Evolutionary conservation across 495 filamentous ascomycete genomes (phyloP).

Genomic region (Glarea lozoyensis): DNA sequence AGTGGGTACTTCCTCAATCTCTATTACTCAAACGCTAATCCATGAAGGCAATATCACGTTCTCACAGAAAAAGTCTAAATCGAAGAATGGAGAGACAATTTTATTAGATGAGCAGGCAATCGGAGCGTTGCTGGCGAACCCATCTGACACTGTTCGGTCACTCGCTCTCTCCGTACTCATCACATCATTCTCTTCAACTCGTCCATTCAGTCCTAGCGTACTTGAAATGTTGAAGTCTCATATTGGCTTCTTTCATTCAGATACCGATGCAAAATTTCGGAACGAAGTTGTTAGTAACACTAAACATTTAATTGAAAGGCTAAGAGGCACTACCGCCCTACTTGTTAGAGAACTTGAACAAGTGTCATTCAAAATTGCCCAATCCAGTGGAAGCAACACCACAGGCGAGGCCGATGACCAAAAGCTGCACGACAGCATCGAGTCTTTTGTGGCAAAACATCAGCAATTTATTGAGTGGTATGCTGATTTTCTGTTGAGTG

Average conservation of each 20-base stretch:
- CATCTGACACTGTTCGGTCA: constrained; percentile 54
- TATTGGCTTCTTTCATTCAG: constrained; percentile 62
- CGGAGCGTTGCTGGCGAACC: constrained; percentile 49
- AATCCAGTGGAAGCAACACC: background rate
- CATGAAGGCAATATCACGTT: constrained; percentile 7
- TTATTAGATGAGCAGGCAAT: constrained; percentile 33
- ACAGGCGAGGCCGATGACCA: constrained; percentile 2
- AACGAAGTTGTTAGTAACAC: constrained; percentile 63
- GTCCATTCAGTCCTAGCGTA: constrained; percentile 52
- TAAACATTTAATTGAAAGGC: constrained; percentile 57
- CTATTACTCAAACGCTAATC: background rate
- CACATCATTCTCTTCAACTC: constrained; percentile 58
- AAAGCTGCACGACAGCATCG: background rate
- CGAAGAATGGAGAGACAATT: constrained; percentile 18
- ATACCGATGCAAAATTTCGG: constrained; percentile 75
- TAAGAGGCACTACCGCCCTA: constrained; percentile 42
- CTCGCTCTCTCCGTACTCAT: constrained; percentile 69
- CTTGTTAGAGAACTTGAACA: constrained; percentile 27
- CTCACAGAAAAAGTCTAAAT: constrained; percentile 7
- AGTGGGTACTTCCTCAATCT: constrained; percentile 36
- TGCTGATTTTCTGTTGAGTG: constrained; percentile 54
- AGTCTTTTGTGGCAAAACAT: constrained; percentile 28
- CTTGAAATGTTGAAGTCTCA: constrained; percentile 50
- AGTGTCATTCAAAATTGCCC: background rate
- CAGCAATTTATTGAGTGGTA: constrained; percentile 61